Conservation (phyloP, 2,329 filamentous ascomycete species). For the Ascocoryne sarcoides region DNA sequence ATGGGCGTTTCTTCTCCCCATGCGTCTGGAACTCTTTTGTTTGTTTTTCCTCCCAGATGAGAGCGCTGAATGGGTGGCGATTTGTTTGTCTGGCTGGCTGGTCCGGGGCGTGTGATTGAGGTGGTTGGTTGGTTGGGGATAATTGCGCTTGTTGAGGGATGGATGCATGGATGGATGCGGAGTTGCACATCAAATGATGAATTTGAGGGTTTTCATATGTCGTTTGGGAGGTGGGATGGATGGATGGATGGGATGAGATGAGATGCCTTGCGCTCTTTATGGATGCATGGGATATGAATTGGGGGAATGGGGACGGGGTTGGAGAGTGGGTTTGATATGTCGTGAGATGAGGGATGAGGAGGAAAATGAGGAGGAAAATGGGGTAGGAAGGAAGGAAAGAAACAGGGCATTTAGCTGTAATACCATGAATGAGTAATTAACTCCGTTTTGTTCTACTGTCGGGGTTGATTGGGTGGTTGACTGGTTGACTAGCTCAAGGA, state of each 20-base stretch:
- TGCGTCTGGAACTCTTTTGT: conserved; percentile 1
- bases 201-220: neutral
- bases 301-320: no score
- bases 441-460: neutral
- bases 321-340: no score
- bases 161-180: neutral
- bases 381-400: neutral
- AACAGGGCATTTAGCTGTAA: neutral
- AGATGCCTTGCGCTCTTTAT: no score
- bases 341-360: neutral
- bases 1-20: neutral
- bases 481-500: neutral
- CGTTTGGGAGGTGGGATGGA: neutral
- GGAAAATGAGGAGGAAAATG: neutral
- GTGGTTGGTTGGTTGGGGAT: neutral
- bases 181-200: neutral
- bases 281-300: no score
- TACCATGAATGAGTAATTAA: neutral
- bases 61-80: no score
- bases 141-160: neutral
- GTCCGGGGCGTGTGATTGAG: neutral
- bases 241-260: no score
- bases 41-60: conserved; percentile 5
- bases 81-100: conserved; percentile 1
- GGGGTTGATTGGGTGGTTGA: neutral